Conservation (phyloP, 352 stramenopile species). For the Elongisporangium senticosum region DNA sequence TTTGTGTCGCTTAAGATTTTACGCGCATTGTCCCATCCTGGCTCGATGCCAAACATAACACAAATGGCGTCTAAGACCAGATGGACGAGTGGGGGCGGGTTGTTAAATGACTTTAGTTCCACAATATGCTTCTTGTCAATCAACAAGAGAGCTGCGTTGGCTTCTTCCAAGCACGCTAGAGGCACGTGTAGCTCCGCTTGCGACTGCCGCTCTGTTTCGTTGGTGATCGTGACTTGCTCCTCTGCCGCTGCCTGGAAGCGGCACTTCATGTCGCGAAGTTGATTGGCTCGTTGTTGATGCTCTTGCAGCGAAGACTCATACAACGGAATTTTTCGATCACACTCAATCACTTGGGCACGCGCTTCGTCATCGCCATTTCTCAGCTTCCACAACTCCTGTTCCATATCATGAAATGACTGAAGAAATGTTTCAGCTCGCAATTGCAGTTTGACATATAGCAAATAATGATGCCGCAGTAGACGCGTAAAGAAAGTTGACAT, state of each 20-base stretch:
- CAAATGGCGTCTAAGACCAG: constrained; percentile 68
- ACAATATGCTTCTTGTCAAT: constrained; percentile 73
- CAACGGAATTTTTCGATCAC: constrained; percentile 22
- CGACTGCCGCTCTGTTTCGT: constrained; percentile 51
- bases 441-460: constrained; percentile 4
- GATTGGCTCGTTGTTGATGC: constrained; percentile 37
- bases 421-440: constrained; percentile 14
- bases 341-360: constrained; percentile 5
- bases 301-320: constrained; percentile 22
- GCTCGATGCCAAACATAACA: constrained; percentile 62
- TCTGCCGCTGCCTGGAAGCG: constrained; percentile 51
- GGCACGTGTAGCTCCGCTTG: constrained; percentile 53
- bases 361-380: constrained; percentile 20
- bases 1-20: constrained; percentile 59
- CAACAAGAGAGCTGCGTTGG: constrained; percentile 47
- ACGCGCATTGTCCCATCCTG: constrained; percentile 67
- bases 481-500: constrained; percentile 14
- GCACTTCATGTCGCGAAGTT: constrained; percentile 50
- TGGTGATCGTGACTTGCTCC: constrained; percentile 57
- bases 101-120: constrained; percentile 84
- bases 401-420: constrained; percentile 25
- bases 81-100: constrained; percentile 59
- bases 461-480: constrained; percentile 15
- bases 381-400: constrained; percentile 36
- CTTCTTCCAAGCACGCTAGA: constrained; percentile 61